Conservation (phyloP, 2,329 filamentous ascomycete genomes). For the Microcera coccophila region DNA sequence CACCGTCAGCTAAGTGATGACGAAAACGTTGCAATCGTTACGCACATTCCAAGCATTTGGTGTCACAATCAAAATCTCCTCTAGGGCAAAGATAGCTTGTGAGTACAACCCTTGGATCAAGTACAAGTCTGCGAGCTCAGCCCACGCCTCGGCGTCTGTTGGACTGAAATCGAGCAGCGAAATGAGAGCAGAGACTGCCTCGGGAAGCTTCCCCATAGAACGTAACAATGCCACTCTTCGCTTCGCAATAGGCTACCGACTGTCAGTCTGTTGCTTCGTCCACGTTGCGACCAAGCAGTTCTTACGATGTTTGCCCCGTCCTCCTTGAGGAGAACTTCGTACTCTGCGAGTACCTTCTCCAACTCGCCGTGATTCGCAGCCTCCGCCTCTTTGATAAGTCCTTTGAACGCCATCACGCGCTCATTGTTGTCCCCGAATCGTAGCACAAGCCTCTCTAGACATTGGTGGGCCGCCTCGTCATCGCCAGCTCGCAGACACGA, state of each 20-base stretch:
- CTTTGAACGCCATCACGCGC: constrained; percentile 76
- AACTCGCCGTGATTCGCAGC: constrained; percentile 64
- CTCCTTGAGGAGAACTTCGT: constrained; percentile 68
- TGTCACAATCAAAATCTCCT: constrained; percentile 81
- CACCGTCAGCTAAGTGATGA: constrained; percentile 18
- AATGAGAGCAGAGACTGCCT: constrained; percentile 71
- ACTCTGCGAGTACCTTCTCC: constrained; percentile 67
- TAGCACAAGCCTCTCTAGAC: constrained; percentile 68
- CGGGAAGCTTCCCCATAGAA: constrained; percentile 63
- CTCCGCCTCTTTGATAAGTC: constrained; percentile 79
- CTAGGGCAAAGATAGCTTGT: constrained; percentile 82
- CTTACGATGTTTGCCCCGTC: constrained; percentile 77
- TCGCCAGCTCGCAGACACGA: constrained; percentile 82
- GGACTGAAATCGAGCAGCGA: constrained; percentile 77
- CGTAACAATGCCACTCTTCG: constrained; percentile 75
- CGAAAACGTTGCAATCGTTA: constrained; percentile 8
- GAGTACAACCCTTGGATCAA: constrained; percentile 70
- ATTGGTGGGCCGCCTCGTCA: constrained; percentile 69
- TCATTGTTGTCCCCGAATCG: constrained; percentile 85
- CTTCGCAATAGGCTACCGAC: constrained; percentile 73
- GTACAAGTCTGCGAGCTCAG: constrained; percentile 86
- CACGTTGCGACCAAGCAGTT: not conserved
- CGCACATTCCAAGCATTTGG: constrained; percentile 95
- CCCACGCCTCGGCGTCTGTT: constrained; percentile 90
- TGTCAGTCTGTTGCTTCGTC: constrained; percentile 18